Percentiles rank a stretch among this genome's conserved stretches.
phyloP scores from a whole-genome alignment of 768 basidiomycete species.

The Clitopilus hobsonii region DNA sequence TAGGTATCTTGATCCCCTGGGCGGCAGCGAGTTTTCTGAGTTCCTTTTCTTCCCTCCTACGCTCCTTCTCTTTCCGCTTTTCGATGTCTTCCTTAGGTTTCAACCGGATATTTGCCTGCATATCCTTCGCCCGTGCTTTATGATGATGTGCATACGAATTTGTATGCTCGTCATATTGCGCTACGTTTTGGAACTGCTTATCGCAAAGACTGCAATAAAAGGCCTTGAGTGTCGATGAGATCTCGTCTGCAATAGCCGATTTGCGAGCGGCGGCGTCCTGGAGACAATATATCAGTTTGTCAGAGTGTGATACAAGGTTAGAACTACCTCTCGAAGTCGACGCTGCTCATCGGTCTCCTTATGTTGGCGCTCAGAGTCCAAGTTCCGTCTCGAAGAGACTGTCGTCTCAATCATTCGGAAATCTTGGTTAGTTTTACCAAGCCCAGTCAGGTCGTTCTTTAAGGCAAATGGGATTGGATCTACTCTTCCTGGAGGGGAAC shows the following conservation, averaged over 20 bases:
- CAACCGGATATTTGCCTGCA: constrained; percentile 72
- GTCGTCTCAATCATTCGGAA: constrained; percentile 82
- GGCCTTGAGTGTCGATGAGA: constrained; percentile 59
- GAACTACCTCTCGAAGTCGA: constrained; percentile 58
- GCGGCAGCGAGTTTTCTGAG: constrained; percentile 80
- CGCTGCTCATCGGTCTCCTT: constrained; percentile 81
- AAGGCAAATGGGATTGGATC: constrained; percentile 82
- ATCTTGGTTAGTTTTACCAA: constrained; percentile 78
- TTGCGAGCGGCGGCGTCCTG: constrained; percentile 64
- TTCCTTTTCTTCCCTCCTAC: constrained; percentile 82
- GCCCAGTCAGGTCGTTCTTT: constrained; percentile 72
- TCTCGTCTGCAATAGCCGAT: constrained; percentile 62
- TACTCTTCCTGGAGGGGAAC: constrained; percentile 52
- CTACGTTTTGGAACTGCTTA: constrained; percentile 82
- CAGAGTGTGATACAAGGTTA: background rate
- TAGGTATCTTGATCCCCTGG: constrained; percentile 68
- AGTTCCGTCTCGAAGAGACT: constrained; percentile 72
- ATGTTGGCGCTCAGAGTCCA: constrained; percentile 78
- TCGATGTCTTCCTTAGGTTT: constrained; percentile 64
- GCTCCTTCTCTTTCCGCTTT: constrained; percentile 80
- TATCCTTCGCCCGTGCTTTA: constrained; percentile 75
- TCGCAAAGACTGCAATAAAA: constrained; percentile 85
- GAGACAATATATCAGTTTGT: constrained; percentile 3
- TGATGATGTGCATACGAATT: constrained; percentile 88
- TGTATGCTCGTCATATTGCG: constrained; percentile 86